Base-by-base conservation (phyloP, 768 basidiomycete species). In the Mycena crocata region DNA sequence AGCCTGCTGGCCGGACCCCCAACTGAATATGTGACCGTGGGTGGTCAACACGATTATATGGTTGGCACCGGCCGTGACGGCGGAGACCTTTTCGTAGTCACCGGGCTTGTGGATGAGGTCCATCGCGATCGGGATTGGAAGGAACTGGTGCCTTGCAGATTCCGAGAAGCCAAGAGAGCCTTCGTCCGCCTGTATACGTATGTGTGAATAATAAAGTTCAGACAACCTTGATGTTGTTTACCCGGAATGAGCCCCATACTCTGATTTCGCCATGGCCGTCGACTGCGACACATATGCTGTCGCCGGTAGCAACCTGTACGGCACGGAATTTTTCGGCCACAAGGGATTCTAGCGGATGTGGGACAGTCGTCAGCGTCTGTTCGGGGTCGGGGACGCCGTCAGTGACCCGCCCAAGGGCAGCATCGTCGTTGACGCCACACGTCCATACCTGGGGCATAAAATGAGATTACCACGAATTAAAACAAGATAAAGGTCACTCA, bases 171-270 rank as follows among this genome's bases (percentile, higher is more conserved):
- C 95, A n/a, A 96, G 87, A 9, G 90, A 84, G 8, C 95, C 95
- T 76, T 94, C 91, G 56, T 87, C 87, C 30, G 85, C 90, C 92
- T 93, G 68, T 56, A 60, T 52, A 32, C 34, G 64, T 61, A 57
- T 52, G 56, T 63, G 37, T 62, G 28, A 34, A 65, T 28, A 62
- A 51, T 37, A 17, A 45, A 34, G 9, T 32, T 39, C 24, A 69
- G 48, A 37, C 12, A 52, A 46, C 54, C 40, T 40, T 35, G 24
- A 54, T n/a, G 65, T 46, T 32, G 76, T 89, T 64, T 79, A 98
- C 96, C 24, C 94, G 86, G 85, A 98, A 98, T 45, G 91, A 91
- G 24, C 89, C 87, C 96, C 96, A 98, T 26, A 91, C 93, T 62
- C 92, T 85, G 52, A 98, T 80, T 64, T 93, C 90, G 51, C 96